Evolutionary conservation across 1,284 basidiomycete genomes (phyloP).

Genomic region (Sphaerobolus stellatus): DNA sequence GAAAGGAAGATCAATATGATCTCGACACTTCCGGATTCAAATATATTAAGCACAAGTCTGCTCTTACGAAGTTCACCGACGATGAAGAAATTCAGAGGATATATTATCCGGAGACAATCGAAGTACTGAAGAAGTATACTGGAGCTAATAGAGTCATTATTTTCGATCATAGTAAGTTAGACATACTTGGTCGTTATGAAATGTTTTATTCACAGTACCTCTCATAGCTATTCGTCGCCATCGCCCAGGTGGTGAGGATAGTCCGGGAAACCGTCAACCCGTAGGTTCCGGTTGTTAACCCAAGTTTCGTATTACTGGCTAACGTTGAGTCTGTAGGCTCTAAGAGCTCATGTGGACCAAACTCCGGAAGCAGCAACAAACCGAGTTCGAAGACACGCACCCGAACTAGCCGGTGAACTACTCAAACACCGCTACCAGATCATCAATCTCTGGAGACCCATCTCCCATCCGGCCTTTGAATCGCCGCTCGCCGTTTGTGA

Average conservation of each 20-base stretch:
- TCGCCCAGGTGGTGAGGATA: constrained; percentile 46
- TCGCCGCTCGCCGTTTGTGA: constrained; percentile 49
- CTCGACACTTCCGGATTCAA: constrained; percentile 21
- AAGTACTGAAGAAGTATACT: constrained; percentile 27
- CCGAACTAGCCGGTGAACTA: neutral
- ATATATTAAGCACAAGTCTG: constrained; percentile 11
- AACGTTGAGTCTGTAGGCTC: neutral
- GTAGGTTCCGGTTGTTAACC: neutral
- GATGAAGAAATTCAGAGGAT: constrained; percentile 21
- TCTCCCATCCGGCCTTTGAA: neutral
- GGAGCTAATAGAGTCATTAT: constrained; percentile 29
- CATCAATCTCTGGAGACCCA: neutral
- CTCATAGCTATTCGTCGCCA: constrained; percentile 42
- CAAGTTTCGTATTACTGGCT: neutral
- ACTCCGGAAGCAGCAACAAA: neutral
- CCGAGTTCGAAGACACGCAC: neutral
- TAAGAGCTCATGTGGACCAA: neutral
- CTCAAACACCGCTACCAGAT: neutral
- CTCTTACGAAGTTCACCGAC: constrained; percentile 14
- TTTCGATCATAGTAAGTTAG: constrained; percentile 28
- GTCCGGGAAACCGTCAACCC: neutral
- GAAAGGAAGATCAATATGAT: constrained; percentile 1
- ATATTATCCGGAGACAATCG: constrained; percentile 28
- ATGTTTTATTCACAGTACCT: constrained; percentile 2
- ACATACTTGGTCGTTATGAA: neutral